These are phyloP conservation scores for Epichloe coenophiala DNA, from an alignment of 2,329 filamentous ascomycete species.

Conservation along the genomic window DNA sequence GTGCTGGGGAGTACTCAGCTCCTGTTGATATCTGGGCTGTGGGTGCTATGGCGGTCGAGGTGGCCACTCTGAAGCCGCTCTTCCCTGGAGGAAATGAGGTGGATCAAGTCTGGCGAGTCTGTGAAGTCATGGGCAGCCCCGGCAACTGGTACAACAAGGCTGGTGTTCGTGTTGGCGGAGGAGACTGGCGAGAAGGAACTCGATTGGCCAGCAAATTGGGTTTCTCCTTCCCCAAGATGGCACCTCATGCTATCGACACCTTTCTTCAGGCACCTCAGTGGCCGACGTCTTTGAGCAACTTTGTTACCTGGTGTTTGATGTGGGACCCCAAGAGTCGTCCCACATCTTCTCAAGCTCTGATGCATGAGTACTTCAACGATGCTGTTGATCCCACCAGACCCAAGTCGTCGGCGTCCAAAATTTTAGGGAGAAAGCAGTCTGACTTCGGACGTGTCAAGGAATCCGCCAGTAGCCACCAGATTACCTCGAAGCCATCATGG, in stretches of 20 bases:
- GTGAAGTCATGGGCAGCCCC: slow-evolving; percentile 98
- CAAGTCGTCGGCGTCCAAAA: slow-evolving; percentile 75
- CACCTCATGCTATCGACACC: slow-evolving; percentile 89
- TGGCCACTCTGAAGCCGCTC: slow-evolving; percentile 88
- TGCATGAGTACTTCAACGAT: slow-evolving; percentile 88
- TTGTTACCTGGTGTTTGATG: slow-evolving; percentile 97
- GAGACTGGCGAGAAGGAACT: slow-evolving; percentile 94
- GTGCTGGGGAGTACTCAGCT: slow-evolving; percentile 92
- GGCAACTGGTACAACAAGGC: slow-evolving; percentile 96
- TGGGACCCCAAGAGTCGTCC: slow-evolving; percentile 92
- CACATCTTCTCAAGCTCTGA: slow-evolving; percentile 84
- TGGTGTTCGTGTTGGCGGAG: slow-evolving; percentile 74
- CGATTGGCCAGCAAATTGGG: slow-evolving; percentile 88
- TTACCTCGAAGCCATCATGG: slow-evolving; percentile 83
- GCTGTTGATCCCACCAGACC: slow-evolving; percentile 83
- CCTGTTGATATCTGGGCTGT: slow-evolving; percentile 98
- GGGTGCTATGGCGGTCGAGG: slow-evolving; percentile 95
- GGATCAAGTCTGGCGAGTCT: slow-evolving; percentile 96
- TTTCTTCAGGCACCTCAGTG: slow-evolving; percentile 84
- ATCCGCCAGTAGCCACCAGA: slow-evolving; percentile 34
- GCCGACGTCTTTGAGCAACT: slow-evolving; percentile 76
- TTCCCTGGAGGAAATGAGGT: slow-evolving; percentile 98
- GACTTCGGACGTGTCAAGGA: slow-evolving; percentile 65
- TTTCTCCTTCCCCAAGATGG: slow-evolving; percentile 99
- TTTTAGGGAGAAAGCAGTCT: slow-evolving; percentile 82